Evolutionary conservation across 2,329 filamentous ascomycete species (phyloP).

Genomic region (Fusarium staphyleae): DNA sequence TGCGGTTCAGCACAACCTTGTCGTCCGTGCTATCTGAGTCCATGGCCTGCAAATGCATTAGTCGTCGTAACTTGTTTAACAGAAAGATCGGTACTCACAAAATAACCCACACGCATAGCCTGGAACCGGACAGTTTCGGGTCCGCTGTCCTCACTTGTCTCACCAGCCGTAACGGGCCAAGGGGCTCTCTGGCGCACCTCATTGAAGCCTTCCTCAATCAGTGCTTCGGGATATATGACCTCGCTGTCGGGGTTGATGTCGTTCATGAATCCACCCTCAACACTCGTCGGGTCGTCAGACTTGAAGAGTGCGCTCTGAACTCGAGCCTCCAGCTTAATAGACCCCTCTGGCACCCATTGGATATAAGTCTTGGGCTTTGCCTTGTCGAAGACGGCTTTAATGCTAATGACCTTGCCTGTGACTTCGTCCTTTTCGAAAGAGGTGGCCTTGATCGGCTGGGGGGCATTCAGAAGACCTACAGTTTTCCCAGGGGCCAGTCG

Average conservation of each 20-base stretch:
- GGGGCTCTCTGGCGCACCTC: constrained; percentile 77
- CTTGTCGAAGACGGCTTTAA: constrained; percentile 70
- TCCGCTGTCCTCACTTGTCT: constrained; percentile 67
- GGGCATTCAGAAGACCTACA: constrained; percentile 76
- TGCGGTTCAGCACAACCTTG: constrained; percentile 87
- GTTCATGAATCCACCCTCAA: constrained; percentile 80
- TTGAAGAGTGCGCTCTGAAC: constrained; percentile 87
- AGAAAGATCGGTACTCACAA: constrained; percentile 56
- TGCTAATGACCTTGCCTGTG: constrained; percentile 69
- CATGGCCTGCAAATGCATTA: constrained; percentile 59
- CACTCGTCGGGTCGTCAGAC: constrained; percentile 79
- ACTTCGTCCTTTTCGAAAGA: constrained; percentile 72
- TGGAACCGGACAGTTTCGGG: constrained; percentile 87
- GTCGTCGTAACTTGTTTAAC: neutral
- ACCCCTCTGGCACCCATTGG: constrained; percentile 82
- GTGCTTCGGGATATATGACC: constrained; percentile 76
- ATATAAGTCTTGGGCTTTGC: constrained; percentile 83
- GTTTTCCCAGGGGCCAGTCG: constrained; percentile 79
- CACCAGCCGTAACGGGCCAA: constrained; percentile 81
- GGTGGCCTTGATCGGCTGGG: constrained; percentile 73
- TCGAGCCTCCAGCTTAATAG: constrained; percentile 75
- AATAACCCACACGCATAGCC: constrained; percentile 87
- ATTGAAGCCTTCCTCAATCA: constrained; percentile 84
- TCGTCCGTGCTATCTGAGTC: constrained; percentile 81
- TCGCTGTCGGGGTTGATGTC: constrained; percentile 88